Base-by-base conservation (phyloP, 164 flowering plant genomes). In the Houttuynia cordata region DNA sequence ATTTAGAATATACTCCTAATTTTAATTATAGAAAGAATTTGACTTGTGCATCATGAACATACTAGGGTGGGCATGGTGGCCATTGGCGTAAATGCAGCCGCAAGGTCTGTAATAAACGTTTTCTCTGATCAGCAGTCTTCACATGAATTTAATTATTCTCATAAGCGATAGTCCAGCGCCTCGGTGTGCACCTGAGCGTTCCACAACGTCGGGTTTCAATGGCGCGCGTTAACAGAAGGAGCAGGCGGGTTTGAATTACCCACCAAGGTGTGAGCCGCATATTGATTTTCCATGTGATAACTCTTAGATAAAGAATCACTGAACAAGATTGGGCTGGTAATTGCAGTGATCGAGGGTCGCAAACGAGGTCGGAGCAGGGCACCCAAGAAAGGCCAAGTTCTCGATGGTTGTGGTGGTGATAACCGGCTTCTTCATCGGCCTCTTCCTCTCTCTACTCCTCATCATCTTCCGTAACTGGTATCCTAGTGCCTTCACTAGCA, bases 11-110 rank as follows among this genome's bases (percentile, higher is more conserved):
- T n/a, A n/a, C n/a, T n/a, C n/a, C n/a, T n/a, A n/a, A n/a, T n/a
- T n/a, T n/a, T n/a, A n/a, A n/a, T n/a, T n/a, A n/a, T n/a, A n/a
- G n/a, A n/a, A n/a, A n/a, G n/a, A n/a, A n/a, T n/a, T 51, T 20
- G 6, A 22, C 8, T 24, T 61, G 6, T 76, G 58, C 58, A 62
- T 58, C 41, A 62, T 54, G 58, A 73, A 73, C 57, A 67, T 73
- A 23, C 61, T 82, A 62, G 97, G 94, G 1, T 89, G 97, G 97
- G 59, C 91, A 30, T 82, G 87, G 73, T 76, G 12, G 82, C 91
- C 15, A 0, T 87, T 1, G 94, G 97, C 59, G 75, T 70, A 73
- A 89, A 85, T 66, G 90, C 90, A 56, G 94, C 94, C 10, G 78
- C 76, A 59, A 88, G 96, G 90, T 81, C 47, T 57, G 75, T 15